Evolutionary conservation across 1,139 yeast species (phyloP), one percentile per base, ranked within the genome.

Genomic region (Saccharomyces pastorianus): DNA sequence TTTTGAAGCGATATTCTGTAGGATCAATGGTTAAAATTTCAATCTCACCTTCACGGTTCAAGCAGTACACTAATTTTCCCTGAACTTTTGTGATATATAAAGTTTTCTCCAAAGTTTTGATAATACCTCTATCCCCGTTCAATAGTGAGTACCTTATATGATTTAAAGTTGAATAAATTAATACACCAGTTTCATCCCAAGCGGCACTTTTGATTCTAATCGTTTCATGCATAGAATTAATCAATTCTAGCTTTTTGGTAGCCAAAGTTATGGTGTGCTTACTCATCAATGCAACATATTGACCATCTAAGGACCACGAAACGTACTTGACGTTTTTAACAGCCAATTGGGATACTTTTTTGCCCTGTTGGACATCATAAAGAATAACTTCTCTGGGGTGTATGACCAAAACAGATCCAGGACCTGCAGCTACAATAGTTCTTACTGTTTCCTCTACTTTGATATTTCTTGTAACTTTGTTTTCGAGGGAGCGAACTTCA

Each of bases 191-290:
- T 64, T 90, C 97, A 70, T 93, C 99, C 98, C 98, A 95, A 11
- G 96, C 90, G 50, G 97, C 98, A 74, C 96, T 85, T 76, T 95
- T 95, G 66, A 95, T 89, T 71, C 99, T 81, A 63, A 95, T 93
- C 4, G 99, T 93, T 74, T 95, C 99, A 69, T 91, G 98, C 81
- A 91, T 80, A 4, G 96, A 84, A 53, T 93, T 85, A 47, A 90
- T 78, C 59, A 84, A 75, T 68, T 89, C 90, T 64, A 93, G 79
- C 61, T 83, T 84, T 70, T 82, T 86, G 64, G 83, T 85, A 32
- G 89, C 96, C 64, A 93, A 84, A 8, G 96, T 87, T 62, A 95
- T 88, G 29, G 95, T 87, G 73, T 95, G 99, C 70, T 93, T 95
- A 28, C 96, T 84, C 69, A 91, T 78, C 56, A 95, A 76, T 1